Conservation (phyloP, 2,329 filamentous ascomycete species). For the Aureobasidium sp. region DNA sequence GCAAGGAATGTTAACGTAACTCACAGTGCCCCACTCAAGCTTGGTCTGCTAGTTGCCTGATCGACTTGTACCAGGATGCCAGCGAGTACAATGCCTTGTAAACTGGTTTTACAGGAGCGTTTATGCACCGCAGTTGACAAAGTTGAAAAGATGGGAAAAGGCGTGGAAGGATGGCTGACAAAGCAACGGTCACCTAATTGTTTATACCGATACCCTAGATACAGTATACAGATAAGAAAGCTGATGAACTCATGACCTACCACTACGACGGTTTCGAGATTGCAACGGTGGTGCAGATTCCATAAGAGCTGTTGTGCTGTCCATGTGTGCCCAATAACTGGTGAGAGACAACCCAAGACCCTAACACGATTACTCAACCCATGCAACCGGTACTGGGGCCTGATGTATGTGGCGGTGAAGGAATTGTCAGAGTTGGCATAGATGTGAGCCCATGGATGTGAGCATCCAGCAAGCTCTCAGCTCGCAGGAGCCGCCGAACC, state of each 20-base stretch:
- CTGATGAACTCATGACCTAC: not conserved
- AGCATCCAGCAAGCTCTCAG: not conserved
- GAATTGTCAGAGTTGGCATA: not conserved
- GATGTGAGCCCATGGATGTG: not conserved
- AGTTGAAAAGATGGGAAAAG: not conserved
- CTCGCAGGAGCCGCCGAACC: not conserved
- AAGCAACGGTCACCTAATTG: constrained; percentile 4
- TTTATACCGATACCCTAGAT: constrained; percentile 5
- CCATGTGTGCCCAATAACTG: constrained; percentile 1
- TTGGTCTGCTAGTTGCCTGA: constrained; percentile 90
- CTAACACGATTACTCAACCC: not conserved
- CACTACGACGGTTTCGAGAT: constrained; percentile 1
- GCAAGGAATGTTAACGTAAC: constrained; percentile 27
- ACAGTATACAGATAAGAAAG: not conserved
- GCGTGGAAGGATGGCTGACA: not conserved
- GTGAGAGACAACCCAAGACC: not conserved
- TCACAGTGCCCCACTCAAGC: constrained; percentile 82
- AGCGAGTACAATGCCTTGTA: constrained; percentile 33
- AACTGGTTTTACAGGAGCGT: not conserved
- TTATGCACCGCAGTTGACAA: not conserved
- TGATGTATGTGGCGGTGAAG: not conserved
- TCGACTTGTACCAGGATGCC: constrained; percentile 94
- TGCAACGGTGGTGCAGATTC: constrained; percentile 5
- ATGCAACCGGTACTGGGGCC: not conserved
- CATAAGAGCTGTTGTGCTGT: not conserved